Base-by-base conservation (phyloP, 2,329 filamentous ascomycete species). In the Aspergillus sclerotialis region DNA sequence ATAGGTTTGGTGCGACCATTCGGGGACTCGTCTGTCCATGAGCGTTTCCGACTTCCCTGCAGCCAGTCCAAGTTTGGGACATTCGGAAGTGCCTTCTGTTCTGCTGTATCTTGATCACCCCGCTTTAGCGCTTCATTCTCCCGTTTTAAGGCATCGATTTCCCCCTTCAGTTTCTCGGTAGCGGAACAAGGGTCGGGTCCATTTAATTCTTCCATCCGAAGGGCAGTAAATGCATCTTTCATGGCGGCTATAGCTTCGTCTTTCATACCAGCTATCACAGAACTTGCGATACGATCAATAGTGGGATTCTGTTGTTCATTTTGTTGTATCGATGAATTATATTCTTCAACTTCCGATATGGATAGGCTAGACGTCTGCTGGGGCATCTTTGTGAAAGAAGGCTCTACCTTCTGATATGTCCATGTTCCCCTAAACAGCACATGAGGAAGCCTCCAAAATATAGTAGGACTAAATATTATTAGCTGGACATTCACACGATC, bases 371-470 rank as follows among this genome's bases (percentile, higher is more conserved):
- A n/a, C n/a, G n/a, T n/a, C n/a, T n/a, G n/a, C n/a, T n/a, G n/a
- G n/a, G n/a, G n/a, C n/a, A n/a, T n/a, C n/a, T n/a, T n/a, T n/a
- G n/a, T n/a, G n/a, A n/a, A n/a, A n/a, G n/a, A n/a, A n/a, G n/a
- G n/a, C n/a, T n/a, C n/a, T n/a, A n/a, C n/a, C n/a, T n/a, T n/a
- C n/a, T n/a, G n/a, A n/a, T n/a, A n/a, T n/a, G n/a, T n/a, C n/a
- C n/a, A n/a, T n/a, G n/a, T 60, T 25, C 62, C 60, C 31, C 60
- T 46, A 32, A 61, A 62, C 0, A 60, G 52, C 3, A 63, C 51
- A 31, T 61, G 61, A 5, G 56, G 50, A 33, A 63, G 43, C 37
- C 61, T 63, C 60, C 60, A 63, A 13, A 63, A 52, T n/a, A 63
- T 48, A 33, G 58, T 62, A 10, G 52, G 49, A 10, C 60, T 63